Percentiles rank a stretch among this genome's conserved stretches.
Evolutionary conservation across 176 grass and related monocot species (phyloP).

Genomic region (Luzula sylvatica): DNA sequence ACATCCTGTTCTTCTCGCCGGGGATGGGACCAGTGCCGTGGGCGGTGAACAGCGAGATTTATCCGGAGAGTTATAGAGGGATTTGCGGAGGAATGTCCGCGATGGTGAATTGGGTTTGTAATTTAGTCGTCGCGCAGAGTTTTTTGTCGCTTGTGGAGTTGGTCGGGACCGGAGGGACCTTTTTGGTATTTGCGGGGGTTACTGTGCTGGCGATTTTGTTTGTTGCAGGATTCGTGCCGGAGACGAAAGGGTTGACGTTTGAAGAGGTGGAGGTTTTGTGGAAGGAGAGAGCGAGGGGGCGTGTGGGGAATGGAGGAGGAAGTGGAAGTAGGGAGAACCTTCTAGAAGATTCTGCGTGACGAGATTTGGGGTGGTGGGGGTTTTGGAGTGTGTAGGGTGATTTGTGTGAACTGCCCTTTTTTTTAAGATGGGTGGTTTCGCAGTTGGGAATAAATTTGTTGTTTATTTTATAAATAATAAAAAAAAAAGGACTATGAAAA

Average conservation of each 20-base stretch:
- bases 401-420: too few species aligned
- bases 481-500: too few species aligned
- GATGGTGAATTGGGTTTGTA: slow-evolving; percentile 81
- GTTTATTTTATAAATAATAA: too few species aligned
- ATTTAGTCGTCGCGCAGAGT: slow-evolving; percentile 72
- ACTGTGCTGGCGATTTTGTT: slow-evolving; percentile 64
- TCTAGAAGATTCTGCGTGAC: slow-evolving; percentile 22
- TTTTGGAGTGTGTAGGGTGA: background rate
- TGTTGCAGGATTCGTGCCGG: slow-evolving; percentile 50
- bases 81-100: slow-evolving; percentile 90
- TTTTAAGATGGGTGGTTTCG: too few species aligned
- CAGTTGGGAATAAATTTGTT: too few species aligned
- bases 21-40: slow-evolving; percentile 95
- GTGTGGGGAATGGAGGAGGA: too few species aligned
- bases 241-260: slow-evolving; percentile 82
- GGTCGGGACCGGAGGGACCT: slow-evolving; percentile 58
- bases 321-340: slow-evolving; percentile 29
- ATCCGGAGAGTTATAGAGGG: slow-evolving; percentile 73
- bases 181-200: slow-evolving; percentile 59
- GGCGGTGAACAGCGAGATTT: slow-evolving; percentile 90
- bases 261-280: slow-evolving; percentile 72
- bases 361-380: background rate
- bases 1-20: slow-evolving; percentile 67
- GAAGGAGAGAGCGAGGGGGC: slow-evolving; percentile 66
- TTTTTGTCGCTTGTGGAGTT: slow-evolving; percentile 60